These are phyloP conservation scores for Crepidotus variabilis DNA, from an alignment of 768 basidiomycete genomes.

Conservation along the genomic window DNA sequence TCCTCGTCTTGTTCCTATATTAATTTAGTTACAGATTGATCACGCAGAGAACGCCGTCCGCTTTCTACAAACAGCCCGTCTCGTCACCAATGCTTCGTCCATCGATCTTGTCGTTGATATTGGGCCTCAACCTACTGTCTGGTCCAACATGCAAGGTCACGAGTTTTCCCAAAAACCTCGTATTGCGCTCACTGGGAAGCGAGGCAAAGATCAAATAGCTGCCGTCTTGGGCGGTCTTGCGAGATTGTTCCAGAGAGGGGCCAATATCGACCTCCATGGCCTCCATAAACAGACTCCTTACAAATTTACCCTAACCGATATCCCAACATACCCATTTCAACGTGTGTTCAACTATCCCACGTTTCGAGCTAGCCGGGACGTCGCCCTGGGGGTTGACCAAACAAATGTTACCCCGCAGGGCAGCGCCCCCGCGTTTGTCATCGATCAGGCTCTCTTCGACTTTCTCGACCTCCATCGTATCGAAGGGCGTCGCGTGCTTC, in stretches of 20 bases:
- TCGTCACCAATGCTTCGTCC: slow-evolving; percentile 16
- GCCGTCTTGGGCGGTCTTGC: slow-evolving; percentile 26
- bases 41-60: slow-evolving; percentile 29
- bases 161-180: slow-evolving; percentile 18
- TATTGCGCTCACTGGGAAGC: slow-evolving; percentile 24
- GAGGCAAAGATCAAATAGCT: slow-evolving; percentile 27
- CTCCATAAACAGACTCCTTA: slow-evolving; percentile 21
- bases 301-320: slow-evolving; percentile 19
- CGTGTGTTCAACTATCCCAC: slow-evolving; percentile 29
- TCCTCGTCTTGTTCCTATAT: not conserved
- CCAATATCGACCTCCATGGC: slow-evolving; percentile 20
- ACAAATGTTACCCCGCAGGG: not conserved
- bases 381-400: slow-evolving; percentile 14
- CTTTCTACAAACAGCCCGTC: slow-evolving; percentile 24
- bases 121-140: slow-evolving; percentile 30
- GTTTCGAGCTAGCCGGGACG: slow-evolving; percentile 22
- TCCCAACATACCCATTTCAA: slow-evolving; percentile 35
- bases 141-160: slow-evolving; percentile 26
- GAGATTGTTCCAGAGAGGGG: slow-evolving; percentile 23
- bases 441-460: slow-evolving; percentile 23
- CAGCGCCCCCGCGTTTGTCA: slow-evolving; percentile 16
- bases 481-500: slow-evolving; percentile 30
- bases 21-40: slow-evolving; percentile 19
- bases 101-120: slow-evolving; percentile 28
- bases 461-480: slow-evolving; percentile 30